These are phyloP conservation scores for Xylaria arbuscula DNA, from an alignment of 2,329 filamentous ascomycete species.

Conservation along the genomic window DNA sequence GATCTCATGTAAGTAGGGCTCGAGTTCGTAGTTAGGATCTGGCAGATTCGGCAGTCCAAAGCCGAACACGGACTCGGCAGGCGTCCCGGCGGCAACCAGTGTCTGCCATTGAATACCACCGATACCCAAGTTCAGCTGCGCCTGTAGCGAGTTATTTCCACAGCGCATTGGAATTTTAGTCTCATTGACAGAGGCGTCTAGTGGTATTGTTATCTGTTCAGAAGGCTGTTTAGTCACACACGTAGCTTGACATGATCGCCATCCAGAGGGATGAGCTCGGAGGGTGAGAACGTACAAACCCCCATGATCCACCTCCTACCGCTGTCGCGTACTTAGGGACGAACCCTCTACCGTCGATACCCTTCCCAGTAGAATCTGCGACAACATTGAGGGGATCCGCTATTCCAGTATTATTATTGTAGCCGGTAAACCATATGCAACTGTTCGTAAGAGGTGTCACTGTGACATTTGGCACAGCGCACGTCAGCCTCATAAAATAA, in stretches of 20 bases:
- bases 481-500: not conserved
- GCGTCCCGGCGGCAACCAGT: conserved; percentile 41
- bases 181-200: conserved; percentile 22
- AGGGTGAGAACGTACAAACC: conserved; percentile 35
- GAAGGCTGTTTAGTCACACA: not conserved
- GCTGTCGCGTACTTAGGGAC: conserved; percentile 38
- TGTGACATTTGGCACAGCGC: conserved; percentile 35
- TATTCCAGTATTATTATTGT: conserved; percentile 36
- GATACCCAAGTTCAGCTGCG: conserved; percentile 36
- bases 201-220: conserved; percentile 39
- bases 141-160: conserved; percentile 36
- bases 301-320: conserved; percentile 40
- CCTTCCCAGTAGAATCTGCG: conserved; percentile 36
- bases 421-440: conserved; percentile 36
- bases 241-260: not conserved
- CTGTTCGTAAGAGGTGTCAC: conserved; percentile 31
- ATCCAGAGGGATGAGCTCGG: not conserved
- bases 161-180: conserved; percentile 35
- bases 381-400: conserved; percentile 28
- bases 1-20: conserved; percentile 39
- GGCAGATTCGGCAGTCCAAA: conserved; percentile 41
- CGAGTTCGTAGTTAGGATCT: conserved; percentile 40
- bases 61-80: conserved; percentile 40
- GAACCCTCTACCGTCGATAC: conserved; percentile 36
- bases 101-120: conserved; percentile 36